Evolutionary conservation across 2,329 filamentous ascomycete genomes (phyloP).

Genomic region (Cercospora sojina): DNA sequence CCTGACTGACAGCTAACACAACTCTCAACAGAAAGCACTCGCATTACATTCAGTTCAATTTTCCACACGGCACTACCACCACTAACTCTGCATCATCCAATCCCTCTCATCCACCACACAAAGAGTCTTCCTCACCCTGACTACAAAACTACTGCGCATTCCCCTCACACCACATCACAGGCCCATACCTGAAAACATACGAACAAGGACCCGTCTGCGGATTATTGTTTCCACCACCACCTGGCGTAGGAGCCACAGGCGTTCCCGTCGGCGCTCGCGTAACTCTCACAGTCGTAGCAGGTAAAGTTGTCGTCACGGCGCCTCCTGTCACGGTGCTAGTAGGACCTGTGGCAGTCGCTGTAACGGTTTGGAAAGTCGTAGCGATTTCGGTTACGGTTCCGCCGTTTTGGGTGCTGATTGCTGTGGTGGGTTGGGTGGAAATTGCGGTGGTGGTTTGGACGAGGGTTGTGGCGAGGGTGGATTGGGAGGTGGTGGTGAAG

Average conservation of each 20-base stretch:
- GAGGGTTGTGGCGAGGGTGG: not conserved
- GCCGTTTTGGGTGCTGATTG: slow-evolving; percentile 3
- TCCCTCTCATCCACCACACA: not conserved
- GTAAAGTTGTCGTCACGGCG: slow-evolving; percentile 1
- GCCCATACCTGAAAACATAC: not conserved
- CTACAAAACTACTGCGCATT: not conserved
- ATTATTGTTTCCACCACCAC: not conserved
- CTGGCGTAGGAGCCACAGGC: not conserved
- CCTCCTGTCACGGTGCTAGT: not conserved
- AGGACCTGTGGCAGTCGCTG: not conserved
- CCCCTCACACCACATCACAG: slow-evolving; percentile 4
- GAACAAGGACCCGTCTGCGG: not conserved
- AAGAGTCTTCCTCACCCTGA: not conserved
- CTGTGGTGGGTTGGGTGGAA: not conserved
- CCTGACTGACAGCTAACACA: not conserved
- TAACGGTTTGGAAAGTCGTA: not conserved
- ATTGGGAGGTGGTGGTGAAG: not conserved
- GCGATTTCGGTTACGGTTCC: not conserved
- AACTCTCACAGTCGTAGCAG: not conserved
- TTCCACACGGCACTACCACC: not conserved
- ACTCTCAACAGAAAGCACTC: not conserved
- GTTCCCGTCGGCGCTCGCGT: not conserved
- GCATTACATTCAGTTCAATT: not conserved
- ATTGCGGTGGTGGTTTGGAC: slow-evolving; percentile 11
- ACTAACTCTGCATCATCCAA: not conserved